phyloP scores from a whole-genome alignment of 805 yeast genomes.

The Yarrowia alimentaria region DNA sequence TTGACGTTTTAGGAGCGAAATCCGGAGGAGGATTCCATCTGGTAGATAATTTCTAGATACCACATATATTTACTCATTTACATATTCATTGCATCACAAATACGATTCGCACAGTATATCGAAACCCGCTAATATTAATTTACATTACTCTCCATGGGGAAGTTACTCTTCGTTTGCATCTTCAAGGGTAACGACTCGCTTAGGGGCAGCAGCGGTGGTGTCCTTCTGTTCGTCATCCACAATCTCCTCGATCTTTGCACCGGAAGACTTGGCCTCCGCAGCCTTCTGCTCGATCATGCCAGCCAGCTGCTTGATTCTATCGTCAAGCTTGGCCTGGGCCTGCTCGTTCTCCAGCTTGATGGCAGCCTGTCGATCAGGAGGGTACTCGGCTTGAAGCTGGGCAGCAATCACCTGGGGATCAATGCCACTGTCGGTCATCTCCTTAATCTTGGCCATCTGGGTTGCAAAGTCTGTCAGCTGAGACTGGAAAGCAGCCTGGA shows the following conservation, averaged over 20 bases:
- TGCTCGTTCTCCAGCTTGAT: constrained; percentile 22
- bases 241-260: constrained; percentile 13
- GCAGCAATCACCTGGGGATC: constrained; percentile 24
- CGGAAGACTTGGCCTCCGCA: background rate
- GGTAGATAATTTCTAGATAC: constrained; percentile 1
- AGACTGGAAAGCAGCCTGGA: constrained; percentile 26
- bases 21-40: background rate
- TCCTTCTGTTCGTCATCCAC: constrained; percentile 5
- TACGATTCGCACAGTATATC: too few species aligned
- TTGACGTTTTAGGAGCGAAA: background rate
- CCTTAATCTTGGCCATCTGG: constrained; percentile 20
- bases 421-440: constrained; percentile 26
- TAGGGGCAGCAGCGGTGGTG: too few species aligned
- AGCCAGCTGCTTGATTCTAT: background rate
- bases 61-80: too few species aligned
- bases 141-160: too few species aligned
- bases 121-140: too few species aligned
- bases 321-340: constrained; percentile 16
- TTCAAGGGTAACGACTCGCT: constrained; percentile 28
- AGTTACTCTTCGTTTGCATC: constrained; percentile 27
- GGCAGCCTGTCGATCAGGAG: constrained; percentile 18
- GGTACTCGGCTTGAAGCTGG: constrained; percentile 19
- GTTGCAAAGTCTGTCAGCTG: constrained; percentile 5
- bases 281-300: background rate
- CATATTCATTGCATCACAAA: too few species aligned